Evolutionary conservation across 345 rosid genomes (phyloP), one percentile per base, ranked within the genome.

Genomic region (Cardamine chenopodiifolia): DNA sequence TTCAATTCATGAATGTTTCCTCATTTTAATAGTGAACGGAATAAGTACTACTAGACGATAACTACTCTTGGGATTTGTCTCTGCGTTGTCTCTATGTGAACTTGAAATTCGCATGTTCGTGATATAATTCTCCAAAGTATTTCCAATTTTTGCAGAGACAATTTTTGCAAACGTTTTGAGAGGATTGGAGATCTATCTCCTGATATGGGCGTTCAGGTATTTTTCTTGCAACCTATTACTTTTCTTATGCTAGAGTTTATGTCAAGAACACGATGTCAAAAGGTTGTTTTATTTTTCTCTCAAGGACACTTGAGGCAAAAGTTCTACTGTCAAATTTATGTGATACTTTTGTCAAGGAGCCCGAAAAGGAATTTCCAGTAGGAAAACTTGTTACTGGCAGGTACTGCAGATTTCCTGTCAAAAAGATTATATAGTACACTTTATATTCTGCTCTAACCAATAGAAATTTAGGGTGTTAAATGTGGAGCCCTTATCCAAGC

Each of bases 301-400:
- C 99, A 34, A 84, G 96, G 81, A 90, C 85, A 73, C 57, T 95
- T 3, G 99, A 95, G 67, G 99, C 98, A 6, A 95, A 82, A 82
- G 80, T 95, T 80, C 86, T 85, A 54, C 18, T 92, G 34, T 90
- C 97, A 59, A 89, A 95, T 82, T 79, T 95, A 61, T 86, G 91
- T 18, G 90, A 89, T 84, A 92, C 86, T 59, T 95, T 62, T 86
- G 73, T 92, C 57, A 82, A 83, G 37, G 80, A 83, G 32, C 97
- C 89, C 34, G 90, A 86, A 79, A 80, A 80, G 60, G 94, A 92
- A 80, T 92, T 95, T 69, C 96, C 97, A 28, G 77, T 92, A 50
- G 96, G 99, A 53, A 92, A 90, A 83, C 97, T 89, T 58, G 92
- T 92, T 28, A 37, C 54, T 76, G 99, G 99, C 78, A 86, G 93